Evolutionary conservation across 306 rosid genomes (phyloP), one percentile per base, ranked within the genome.

Genomic region (Medicago arabica): DNA sequence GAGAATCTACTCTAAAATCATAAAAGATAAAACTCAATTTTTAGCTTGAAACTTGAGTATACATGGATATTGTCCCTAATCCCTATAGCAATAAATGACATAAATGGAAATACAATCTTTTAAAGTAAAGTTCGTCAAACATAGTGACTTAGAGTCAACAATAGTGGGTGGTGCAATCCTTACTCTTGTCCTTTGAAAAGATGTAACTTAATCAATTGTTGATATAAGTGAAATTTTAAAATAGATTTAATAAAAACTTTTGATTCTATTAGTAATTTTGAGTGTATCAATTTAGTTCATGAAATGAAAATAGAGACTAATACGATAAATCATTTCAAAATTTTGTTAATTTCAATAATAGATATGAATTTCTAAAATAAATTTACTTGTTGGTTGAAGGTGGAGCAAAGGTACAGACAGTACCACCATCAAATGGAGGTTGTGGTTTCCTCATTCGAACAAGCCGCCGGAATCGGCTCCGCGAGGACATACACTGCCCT

Each of bases 351-450:
- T 39, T 39, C 44, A 40, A 40, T 40, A 40, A 40, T 8, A 40
- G 44, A 7, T 8, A 40, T 9, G 11, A 8, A 40, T 40, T 40
- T 17, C 3, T 2, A 53, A 47, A 47, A 14, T 4, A 13, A 47
- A 50, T 50, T 8, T 7, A 51, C 9, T 51, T 72, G 21, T 55
- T 77, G 63, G 25, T 14, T 43, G 43, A 40, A 95, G 99, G 99
- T 96, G 88, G 99, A 92, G 43, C 98, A 91, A 63, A 83, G 99
- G 82, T 92, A 96, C 88, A 85, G 97, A 17, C 99, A 96, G 80
- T 96, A 96, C 83, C 97, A 92, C 74, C 92, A 88, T 58, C 99
- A 96, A 83, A 96, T 96, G 99, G 92, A 92, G 85, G 84, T 90
- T 7, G 97, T 96, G 43, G 90, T 91, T 38, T 87, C 96, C 0